These are phyloP conservation scores for Coemansia brasiliensis DNA, from an alignment of 192 early-diverging fungal species.

Conservation along the genomic window DNA sequence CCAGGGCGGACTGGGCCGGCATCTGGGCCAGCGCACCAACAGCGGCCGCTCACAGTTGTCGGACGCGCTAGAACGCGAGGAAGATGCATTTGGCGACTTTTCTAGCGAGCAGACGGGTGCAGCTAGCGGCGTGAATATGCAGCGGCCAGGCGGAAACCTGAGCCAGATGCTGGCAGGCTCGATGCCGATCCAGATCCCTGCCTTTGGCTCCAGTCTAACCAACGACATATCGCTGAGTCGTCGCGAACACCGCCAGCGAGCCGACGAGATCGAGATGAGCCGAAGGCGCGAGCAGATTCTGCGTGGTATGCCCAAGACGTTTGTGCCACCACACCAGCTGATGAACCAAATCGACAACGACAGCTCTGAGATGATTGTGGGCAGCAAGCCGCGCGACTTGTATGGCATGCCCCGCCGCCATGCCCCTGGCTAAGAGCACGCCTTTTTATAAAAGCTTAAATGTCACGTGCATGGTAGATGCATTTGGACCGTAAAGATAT, in stretches of 20 bases:
- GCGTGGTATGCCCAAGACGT: constrained; percentile 41
- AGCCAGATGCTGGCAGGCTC: constrained; percentile 49
- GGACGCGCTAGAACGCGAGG: constrained; percentile 22
- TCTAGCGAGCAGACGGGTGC: constrained; percentile 5
- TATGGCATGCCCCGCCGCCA: constrained; percentile 33
- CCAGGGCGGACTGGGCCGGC: not conserved
- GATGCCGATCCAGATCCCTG: constrained; percentile 51
- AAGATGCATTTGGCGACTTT: constrained; percentile 35
- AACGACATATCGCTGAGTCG: constrained; percentile 31
- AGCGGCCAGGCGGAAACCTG: constrained; percentile 17
- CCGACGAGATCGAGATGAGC: constrained; percentile 32
- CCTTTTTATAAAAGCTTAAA: not conserved
- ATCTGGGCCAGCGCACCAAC: not conserved
- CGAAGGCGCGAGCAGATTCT: constrained; percentile 30
- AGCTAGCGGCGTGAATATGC: not conserved
- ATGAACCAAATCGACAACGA: constrained; percentile 35
- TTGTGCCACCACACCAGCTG: constrained; percentile 51
- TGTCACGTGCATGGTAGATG: not conserved
- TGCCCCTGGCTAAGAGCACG: constrained; percentile 16
- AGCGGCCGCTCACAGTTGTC: constrained; percentile 1
- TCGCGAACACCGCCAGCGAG: constrained; percentile 23
- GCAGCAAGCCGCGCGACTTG: constrained; percentile 51
- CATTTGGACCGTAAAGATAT: not conserved
- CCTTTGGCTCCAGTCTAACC: constrained; percentile 22
- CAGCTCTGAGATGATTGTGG: constrained; percentile 35